phyloP scores from a whole-genome alignment of 208 protist genomes.

The Trypanosoma grayi region DNA sequence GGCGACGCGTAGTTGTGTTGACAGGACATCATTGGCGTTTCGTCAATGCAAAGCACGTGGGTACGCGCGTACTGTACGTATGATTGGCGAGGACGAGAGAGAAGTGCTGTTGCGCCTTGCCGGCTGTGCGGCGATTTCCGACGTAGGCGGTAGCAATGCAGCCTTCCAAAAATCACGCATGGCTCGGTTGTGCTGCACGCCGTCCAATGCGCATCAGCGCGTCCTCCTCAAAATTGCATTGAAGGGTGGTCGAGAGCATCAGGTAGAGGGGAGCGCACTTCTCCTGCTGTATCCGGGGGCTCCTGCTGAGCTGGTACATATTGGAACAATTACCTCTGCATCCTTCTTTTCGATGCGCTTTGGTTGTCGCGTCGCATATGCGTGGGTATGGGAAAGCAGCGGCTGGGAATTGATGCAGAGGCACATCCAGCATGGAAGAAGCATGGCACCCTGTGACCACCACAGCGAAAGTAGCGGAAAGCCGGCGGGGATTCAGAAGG shows the following conservation, averaged over 20 bases:
- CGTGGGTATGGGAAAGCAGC: constrained; percentile 41
- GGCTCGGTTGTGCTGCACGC: constrained; percentile 18
- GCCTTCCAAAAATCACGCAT: not conserved
- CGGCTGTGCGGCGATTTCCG: constrained; percentile 39
- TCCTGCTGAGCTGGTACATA: constrained; percentile 20
- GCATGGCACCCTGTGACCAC: too few species aligned
- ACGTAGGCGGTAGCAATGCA: constrained; percentile 27
- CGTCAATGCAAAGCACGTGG: constrained; percentile 4
- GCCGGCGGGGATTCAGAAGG: not conserved
- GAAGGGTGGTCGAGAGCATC: constrained; percentile 19
- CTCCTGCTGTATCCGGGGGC: constrained; percentile 21
- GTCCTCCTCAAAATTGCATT: constrained; percentile 33
- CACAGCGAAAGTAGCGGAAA: too few species aligned
- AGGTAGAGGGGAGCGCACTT: constrained; percentile 27
- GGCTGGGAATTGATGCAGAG: constrained; percentile 9
- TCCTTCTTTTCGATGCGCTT: constrained; percentile 71
- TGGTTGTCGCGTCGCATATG: constrained; percentile 46
- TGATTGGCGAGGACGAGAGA: constrained; percentile 48
- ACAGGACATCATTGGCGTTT: not conserved
- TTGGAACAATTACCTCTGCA: constrained; percentile 48
- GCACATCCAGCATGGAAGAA: not conserved
- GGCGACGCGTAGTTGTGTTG: not conserved
- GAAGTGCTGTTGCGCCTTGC: constrained; percentile 42
- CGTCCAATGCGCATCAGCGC: constrained; percentile 38
- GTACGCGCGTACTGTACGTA: constrained; percentile 21